These are phyloP conservation scores for Ambrosiella cleistominuta DNA, from an alignment of 2,329 filamentous ascomycete genomes.

Conservation along the genomic window DNA sequence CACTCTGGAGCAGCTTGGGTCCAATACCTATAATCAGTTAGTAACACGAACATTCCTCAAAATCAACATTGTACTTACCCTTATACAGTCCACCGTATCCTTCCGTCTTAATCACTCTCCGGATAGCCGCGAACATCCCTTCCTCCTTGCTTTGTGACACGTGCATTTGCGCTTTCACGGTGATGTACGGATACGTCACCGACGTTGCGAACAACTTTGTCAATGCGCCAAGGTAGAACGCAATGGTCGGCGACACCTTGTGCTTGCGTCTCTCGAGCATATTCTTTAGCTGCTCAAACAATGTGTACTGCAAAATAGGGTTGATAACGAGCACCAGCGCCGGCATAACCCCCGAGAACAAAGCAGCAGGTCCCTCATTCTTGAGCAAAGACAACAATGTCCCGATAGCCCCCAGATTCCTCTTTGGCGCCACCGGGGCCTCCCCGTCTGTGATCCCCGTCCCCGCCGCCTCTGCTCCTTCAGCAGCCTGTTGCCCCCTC, in stretches of 20 bases:
- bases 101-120: constrained; percentile 67
- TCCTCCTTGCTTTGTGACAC: constrained; percentile 66
- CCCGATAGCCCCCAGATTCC: constrained; percentile 51
- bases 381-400: constrained; percentile 66
- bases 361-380: constrained; percentile 66
- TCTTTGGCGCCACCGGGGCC: constrained; percentile 18
- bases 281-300: constrained; percentile 98
- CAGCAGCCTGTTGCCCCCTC: constrained; percentile 30
- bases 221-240: constrained; percentile 78
- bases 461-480: constrained; percentile 12
- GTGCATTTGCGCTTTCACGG: constrained; percentile 95
- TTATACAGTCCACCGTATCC: constrained; percentile 88
- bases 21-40: constrained; percentile 51
- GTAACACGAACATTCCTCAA: constrained; percentile 1
- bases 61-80: constrained; percentile 35
- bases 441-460: constrained; percentile 14
- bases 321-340: constrained; percentile 92
- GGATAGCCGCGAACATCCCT: constrained; percentile 61
- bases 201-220: constrained; percentile 88
- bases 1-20: constrained; percentile 92
- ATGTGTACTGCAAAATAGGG: constrained; percentile 94
- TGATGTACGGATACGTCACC: constrained; percentile 97
- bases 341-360: constrained; percentile 85
- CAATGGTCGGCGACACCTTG: constrained; percentile 66
- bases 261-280: constrained; percentile 47